Evolutionary conservation across 2,329 filamentous ascomycete genomes (phyloP), one percentile per base, ranked within the genome.

Genomic region (Xylaria polymorpha): DNA sequence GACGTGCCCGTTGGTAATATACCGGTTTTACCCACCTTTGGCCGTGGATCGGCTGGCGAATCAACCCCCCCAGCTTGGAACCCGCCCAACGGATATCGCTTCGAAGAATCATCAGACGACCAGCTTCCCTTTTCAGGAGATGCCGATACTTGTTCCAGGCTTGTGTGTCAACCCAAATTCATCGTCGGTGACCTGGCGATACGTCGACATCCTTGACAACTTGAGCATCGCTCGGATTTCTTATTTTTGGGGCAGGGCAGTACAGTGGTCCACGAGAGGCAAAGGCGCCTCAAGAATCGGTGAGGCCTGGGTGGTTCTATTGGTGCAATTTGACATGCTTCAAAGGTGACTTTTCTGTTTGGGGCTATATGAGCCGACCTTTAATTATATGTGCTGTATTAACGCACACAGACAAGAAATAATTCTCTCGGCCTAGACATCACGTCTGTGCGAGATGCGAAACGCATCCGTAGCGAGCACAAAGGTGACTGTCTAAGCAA

Each of bases 101-200:
- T 68, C 57, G 10, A 46, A 4, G 8, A 18, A 51, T 25, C 18
- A 22, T 43, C 51, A 41, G 48, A n/a, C 44, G n/a, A 61, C 25
- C 62, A 62, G 20, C 62, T 66, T 62, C 67, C 62, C 48, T 37
- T 69, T 69, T 46, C 6, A 66, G 67, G 61, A 46, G 8, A 22
- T 25, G 51, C 44, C 41, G 53, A 59, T 57, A 41, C 63, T 60
- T 20, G 39, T 59, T 35, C 44, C 50, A 20, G 51, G 61, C 44
- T 46, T 32, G 22, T 7, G 22, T 8, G 22, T 15, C 41, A 46
- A 46, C 18, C 50, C 20, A 56, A 48, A 14, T 22, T 51, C 48
- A 62, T 59, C 18, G 37, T 66, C 35, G 51, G 20, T 18, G 25
- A 50, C 53, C 58, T 35, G 20, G 14, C 44, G 55, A 51, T 39